Percentiles rank a stretch among this genome's conserved stretches.
These are phyloP conservation scores for Nigrospora osmanthi DNA, from an alignment of 2,329 filamentous ascomycete species.

Conservation along the genomic window DNA sequence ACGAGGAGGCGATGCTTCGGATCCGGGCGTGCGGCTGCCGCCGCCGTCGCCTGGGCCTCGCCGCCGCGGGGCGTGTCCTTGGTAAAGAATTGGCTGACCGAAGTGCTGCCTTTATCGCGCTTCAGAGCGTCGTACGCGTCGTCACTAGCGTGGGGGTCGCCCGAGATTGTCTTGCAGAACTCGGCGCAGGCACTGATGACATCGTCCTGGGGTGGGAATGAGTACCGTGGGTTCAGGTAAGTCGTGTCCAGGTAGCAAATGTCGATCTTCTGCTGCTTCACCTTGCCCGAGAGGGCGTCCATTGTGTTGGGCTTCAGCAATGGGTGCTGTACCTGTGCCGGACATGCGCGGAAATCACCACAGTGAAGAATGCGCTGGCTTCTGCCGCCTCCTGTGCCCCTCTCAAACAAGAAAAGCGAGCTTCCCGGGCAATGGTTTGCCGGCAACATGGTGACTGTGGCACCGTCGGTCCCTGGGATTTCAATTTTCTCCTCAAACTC, in stretches of 20 bases:
- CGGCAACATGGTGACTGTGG: slow-evolving; percentile 85
- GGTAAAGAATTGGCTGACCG: slow-evolving; percentile 46
- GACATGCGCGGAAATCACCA: slow-evolving; percentile 89
- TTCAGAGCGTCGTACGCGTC: slow-evolving; percentile 37
- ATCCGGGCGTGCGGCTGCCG: background rate
- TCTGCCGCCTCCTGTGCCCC: slow-evolving; percentile 46
- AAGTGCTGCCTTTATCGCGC: slow-evolving; percentile 30
- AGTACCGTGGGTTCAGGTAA: slow-evolving; percentile 91
- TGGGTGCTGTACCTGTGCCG: slow-evolving; percentile 74
- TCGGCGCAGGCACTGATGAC: slow-evolving; percentile 85
- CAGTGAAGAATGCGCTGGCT: slow-evolving; percentile 84
- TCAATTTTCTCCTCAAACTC: slow-evolving; percentile 77
- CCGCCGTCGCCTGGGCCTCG: background rate
- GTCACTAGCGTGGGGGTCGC: slow-evolving; percentile 46
- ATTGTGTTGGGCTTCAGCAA: slow-evolving; percentile 68
- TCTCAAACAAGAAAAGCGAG: slow-evolving; percentile 89
- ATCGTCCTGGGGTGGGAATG: slow-evolving; percentile 81
- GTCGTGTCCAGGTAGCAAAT: slow-evolving; percentile 97
- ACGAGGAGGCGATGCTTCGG: slow-evolving; percentile 68
- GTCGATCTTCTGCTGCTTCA: slow-evolving; percentile 79
- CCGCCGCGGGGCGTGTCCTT: slow-evolving; percentile 22
- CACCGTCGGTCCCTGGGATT: slow-evolving; percentile 74
- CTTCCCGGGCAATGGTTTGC: slow-evolving; percentile 97
- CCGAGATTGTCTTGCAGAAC: slow-evolving; percentile 71
- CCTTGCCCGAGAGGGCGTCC: slow-evolving; percentile 63